Percentiles rank a stretch among this genome's conserved stretches.
phyloP scores from a whole-genome alignment of 1,284 basidiomycete species.

The Mycena sp. region DNA sequence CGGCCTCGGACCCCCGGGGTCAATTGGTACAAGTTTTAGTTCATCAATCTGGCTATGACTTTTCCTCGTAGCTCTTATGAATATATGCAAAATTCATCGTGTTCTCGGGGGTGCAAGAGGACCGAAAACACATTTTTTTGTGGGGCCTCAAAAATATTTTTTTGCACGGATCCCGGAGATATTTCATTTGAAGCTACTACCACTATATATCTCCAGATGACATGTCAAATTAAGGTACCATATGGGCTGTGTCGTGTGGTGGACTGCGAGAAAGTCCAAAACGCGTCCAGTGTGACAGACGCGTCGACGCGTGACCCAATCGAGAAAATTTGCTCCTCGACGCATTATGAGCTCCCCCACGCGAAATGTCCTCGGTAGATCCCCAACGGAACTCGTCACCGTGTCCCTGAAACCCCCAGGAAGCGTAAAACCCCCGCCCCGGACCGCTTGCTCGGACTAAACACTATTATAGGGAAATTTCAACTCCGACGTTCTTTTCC shows the following conservation, averaged over 20 bases:
- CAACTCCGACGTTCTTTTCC: no score
- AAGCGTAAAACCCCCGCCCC: background rate
- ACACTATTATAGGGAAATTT: no score
- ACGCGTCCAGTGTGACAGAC: conserved; percentile 4
- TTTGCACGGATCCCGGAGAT: background rate
- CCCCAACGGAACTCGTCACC: background rate
- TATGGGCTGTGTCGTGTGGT: background rate
- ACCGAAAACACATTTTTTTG: conserved; percentile 8
- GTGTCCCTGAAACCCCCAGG: background rate
- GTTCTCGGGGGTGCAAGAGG: conserved; percentile 2
- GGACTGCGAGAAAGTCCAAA: background rate
- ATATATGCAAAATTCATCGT: background rate
- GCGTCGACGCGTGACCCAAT: conserved; percentile 13
- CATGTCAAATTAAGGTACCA: background rate
- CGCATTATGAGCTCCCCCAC: conserved; percentile 3
- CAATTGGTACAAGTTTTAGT: no score
- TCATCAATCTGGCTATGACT: no score
- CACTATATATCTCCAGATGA: background rate
- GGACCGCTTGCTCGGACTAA: background rate
- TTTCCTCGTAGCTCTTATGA: no score
- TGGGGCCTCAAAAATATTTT: conserved; percentile 10
- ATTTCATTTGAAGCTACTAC: conserved; percentile 8
- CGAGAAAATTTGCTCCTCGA: background rate
- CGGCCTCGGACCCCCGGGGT: no score
- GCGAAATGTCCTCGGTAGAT: background rate